Base-by-base conservation (phyloP, 306 rosid genomes). In the Acacia melanoxylon region DNA sequence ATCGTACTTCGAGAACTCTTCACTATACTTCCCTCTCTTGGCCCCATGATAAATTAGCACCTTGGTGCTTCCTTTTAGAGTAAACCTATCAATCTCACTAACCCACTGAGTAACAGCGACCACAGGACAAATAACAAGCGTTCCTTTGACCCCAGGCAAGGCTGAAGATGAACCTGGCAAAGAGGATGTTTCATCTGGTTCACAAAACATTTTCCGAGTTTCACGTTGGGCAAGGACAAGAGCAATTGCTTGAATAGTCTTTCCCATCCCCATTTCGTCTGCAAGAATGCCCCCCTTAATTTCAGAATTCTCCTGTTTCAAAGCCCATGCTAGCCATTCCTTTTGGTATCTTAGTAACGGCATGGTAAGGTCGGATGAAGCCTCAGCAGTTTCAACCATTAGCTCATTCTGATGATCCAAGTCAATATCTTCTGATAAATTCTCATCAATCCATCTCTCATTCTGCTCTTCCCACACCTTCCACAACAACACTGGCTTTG, bases 251-350 rank as follows among this genome's bases (percentile, higher is more conserved):
- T 95, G 98, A 76, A 93, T 80, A 74, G 99, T 95, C 83, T 95
- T 95, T 78, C 99, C 98, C 99, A 95, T 95, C 66, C 98, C 98
- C 98, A 95, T 95, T 85, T 95, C 99, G 81, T 95, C 99, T 11
- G 99, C 99, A 71, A 95, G 99, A 74, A 95, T 95, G 63, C 99
- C 98, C 56, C 99, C 99, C 85, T 82, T 91, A 74, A 65, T 79
- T 15, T 12, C 72, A 78, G 93, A 91, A 33, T 61, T 75, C 85
- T 95, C 99, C 83, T 95, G 95, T 81, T 86, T 89, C 87, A 92
- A 71, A 75, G 95, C 99, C 98, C 99, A 95, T 10, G 94, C 86
- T 83, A 95, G 82, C 98, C 99, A 93, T 83, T 95, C 99, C 83
- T 83, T 95, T 78, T 95, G 99, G 82, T 95, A 93, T 81, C 98